Evolutionary conservation across 192 early-diverging fungal genomes (phyloP).

Genomic region (Allomyces javanicus): DNA sequence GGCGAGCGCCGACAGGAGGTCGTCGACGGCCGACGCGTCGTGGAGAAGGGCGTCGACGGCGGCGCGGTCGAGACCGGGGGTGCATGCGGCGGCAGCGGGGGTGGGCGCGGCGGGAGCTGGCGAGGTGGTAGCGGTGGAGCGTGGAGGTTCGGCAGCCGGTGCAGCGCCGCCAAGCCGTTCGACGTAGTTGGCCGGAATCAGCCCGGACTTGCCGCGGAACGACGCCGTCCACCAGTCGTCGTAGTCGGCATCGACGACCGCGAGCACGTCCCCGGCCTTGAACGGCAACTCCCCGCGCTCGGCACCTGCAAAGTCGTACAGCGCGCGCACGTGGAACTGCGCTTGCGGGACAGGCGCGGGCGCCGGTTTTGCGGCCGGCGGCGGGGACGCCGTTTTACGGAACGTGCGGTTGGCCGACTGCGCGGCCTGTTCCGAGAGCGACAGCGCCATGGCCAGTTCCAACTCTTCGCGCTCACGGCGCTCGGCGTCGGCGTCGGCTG

Average conservation of each 20-base stretch:
- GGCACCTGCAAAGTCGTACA: slow-evolving; percentile 82
- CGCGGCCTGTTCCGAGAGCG: slow-evolving; percentile 44
- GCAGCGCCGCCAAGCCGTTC: slow-evolving; percentile 17
- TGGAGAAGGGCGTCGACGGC: background rate
- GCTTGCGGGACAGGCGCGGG: slow-evolving; percentile 9
- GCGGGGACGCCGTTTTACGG: slow-evolving; percentile 2
- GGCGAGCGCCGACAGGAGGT: slow-evolving; percentile 1
- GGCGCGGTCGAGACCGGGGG: background rate
- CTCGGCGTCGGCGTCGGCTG: slow-evolving; percentile 27
- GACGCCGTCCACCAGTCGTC: slow-evolving; percentile 98
- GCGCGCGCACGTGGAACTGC: slow-evolving; percentile 66
- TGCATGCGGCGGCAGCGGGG: background rate
- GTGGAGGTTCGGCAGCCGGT: background rate
- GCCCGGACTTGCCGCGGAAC: slow-evolving; percentile 64
- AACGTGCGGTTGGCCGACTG: slow-evolving; percentile 7
- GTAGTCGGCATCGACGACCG: slow-evolving; percentile 81
- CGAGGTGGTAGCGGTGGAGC: background rate
- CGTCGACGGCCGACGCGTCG: background rate
- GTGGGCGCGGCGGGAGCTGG: background rate
- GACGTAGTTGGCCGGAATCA: slow-evolving; percentile 97
- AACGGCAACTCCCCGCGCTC: slow-evolving; percentile 85
- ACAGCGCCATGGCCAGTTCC: slow-evolving; percentile 77
- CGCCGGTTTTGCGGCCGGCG: slow-evolving; percentile 7
- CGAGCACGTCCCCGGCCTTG: slow-evolving; percentile 65
- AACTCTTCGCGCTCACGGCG: slow-evolving; percentile 84